Conservation (phyloP, 169 alveolate genomes). For the Plasmodium gaboni region DNA sequence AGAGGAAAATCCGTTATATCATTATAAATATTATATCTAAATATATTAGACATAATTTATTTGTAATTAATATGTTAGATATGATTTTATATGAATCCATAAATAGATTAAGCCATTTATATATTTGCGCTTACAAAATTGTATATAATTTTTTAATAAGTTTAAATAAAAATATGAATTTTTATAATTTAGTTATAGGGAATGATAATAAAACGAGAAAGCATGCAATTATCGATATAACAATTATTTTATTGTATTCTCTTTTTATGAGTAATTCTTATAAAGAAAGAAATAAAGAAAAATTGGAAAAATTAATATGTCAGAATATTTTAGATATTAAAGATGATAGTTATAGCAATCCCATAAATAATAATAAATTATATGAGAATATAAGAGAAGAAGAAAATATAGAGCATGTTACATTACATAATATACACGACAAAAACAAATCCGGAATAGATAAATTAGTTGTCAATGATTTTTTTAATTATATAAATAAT, state of each 20-base stretch:
- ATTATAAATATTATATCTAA: slow-evolving; percentile 33
- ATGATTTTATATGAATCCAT: slow-evolving; percentile 58
- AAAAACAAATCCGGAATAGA: slow-evolving; percentile 16
- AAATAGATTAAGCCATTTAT: slow-evolving; percentile 41
- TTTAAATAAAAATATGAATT: background rate
- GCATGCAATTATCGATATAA: slow-evolving; percentile 24
- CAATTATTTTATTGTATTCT: slow-evolving; percentile 33
- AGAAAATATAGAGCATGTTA: background rate
- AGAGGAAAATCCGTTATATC: slow-evolving; percentile 14
- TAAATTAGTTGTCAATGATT: background rate
- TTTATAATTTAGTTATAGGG: slow-evolving; percentile 7
- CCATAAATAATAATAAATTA: background rate
- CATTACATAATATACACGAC: background rate
- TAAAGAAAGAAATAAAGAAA: slow-evolving; percentile 8
- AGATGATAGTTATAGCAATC: background rate
- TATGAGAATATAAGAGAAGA: background rate
- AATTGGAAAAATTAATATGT: slow-evolving; percentile 2
- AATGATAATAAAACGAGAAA: slow-evolving; percentile 1
- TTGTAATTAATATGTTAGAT: slow-evolving; percentile 56
- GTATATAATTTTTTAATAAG: slow-evolving; percentile 23
- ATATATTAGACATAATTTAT: slow-evolving; percentile 23
- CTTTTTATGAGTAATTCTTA: slow-evolving; percentile 34
- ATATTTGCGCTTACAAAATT: slow-evolving; percentile 50
- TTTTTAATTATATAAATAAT: background rate
- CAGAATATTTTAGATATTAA: background rate